A percentile compares a stretch with the other conserved stretches of the same genome.
These are phyloP conservation scores for Rhamnella rubrinervis DNA, from an alignment of 331 rosid species.

Conservation along the genomic window DNA sequence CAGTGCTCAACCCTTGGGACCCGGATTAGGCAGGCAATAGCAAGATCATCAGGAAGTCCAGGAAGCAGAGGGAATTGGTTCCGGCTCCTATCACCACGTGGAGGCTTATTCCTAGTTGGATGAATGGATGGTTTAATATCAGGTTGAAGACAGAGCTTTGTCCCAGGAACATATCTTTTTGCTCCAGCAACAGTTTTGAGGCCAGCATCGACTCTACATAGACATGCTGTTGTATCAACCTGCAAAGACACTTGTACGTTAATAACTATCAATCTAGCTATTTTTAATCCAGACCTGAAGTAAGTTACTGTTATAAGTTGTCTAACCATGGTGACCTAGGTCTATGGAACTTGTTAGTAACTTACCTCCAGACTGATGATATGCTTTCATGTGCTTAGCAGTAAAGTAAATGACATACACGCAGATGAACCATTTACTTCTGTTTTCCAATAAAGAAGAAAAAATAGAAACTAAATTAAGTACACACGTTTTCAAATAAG, in stretches of 20 bases:
- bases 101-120: slow-evolving; percentile 72
- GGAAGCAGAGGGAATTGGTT: slow-evolving; percentile 83
- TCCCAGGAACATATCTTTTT: slow-evolving; percentile 73
- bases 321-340: not conserved
- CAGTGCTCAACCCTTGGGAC: slow-evolving; percentile 81
- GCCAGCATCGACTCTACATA: slow-evolving; percentile 85
- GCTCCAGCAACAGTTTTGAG: slow-evolving; percentile 80
- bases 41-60: slow-evolving; percentile 90
- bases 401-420: not conserved
- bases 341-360: not conserved
- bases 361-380: not conserved
- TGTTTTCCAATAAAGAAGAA: too few relatives aligned
- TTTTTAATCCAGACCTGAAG: not conserved
- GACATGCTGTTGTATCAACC: slow-evolving; percentile 88
- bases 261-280: slow-evolving; percentile 14
- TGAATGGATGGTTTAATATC: slow-evolving; percentile 85
- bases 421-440: too few relatives aligned
- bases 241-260: slow-evolving; percentile 34
- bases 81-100: slow-evolving; percentile 73
- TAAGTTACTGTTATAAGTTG: not conserved
- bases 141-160: slow-evolving; percentile 87
- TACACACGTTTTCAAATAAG: too few relatives aligned
- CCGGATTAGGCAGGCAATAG: slow-evolving; percentile 80
- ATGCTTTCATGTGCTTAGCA: not conserved
- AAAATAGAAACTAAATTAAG: too few relatives aligned